Evolutionary conservation across 1,284 basidiomycete genomes (phyloP).

Genomic region (Leucoagaricus sp.): DNA sequence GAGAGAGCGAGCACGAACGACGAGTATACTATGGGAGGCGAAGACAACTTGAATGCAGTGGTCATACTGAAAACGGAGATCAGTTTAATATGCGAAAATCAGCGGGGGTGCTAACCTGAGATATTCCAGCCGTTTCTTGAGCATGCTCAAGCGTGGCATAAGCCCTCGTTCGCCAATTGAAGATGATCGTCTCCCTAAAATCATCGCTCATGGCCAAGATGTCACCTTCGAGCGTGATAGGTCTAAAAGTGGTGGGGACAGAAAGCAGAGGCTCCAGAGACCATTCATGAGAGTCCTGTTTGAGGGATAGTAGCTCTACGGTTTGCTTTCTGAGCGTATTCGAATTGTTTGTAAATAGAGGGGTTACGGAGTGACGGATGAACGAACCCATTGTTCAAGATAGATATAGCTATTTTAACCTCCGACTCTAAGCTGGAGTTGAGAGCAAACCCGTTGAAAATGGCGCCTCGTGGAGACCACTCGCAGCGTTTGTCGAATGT

Average conservation of each 20-base stretch:
- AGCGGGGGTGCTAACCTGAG: constrained; percentile 33
- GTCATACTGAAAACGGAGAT: constrained; percentile 35
- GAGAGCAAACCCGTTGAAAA: constrained; percentile 51
- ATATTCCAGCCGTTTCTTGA: constrained; percentile 31
- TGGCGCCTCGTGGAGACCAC: constrained; percentile 54
- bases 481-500: constrained; percentile 34
- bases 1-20: constrained; percentile 58
- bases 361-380: not conserved
- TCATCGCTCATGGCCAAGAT: constrained; percentile 56
- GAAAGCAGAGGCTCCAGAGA: constrained; percentile 40
- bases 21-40: constrained; percentile 46
- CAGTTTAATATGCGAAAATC: not conserved
- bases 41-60: constrained; percentile 54
- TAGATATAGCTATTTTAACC: constrained; percentile 49
- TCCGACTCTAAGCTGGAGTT: constrained; percentile 46
- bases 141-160: constrained; percentile 47
- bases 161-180: constrained; percentile 50
- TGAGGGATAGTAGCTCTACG: constrained; percentile 32
- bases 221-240: constrained; percentile 48
- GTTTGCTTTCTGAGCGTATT: constrained; percentile 20
- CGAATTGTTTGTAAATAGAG: not conserved
- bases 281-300: constrained; percentile 19
- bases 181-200: constrained; percentile 45
- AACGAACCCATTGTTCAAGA: constrained; percentile 42
- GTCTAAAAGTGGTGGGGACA: constrained; percentile 21